Conservation (phyloP, 306 rosid species). For the Trifolium repens region DNA sequence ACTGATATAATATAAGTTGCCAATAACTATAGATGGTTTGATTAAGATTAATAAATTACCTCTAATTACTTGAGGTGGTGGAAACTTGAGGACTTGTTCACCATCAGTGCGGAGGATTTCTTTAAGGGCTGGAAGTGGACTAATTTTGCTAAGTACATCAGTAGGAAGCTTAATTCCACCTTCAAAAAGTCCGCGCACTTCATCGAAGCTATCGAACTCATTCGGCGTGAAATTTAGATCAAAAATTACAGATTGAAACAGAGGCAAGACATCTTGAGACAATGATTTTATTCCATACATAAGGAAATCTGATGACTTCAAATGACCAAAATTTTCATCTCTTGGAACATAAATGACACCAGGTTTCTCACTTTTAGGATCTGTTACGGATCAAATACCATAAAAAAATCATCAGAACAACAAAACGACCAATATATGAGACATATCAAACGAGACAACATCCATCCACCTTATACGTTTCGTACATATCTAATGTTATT, state of each 20-base stretch:
- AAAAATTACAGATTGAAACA: conserved; percentile 41
- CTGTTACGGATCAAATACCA: conserved; percentile 39
- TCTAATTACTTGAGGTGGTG: conserved; percentile 65
- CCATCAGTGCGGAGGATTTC: conserved; percentile 72
- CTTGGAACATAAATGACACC: conserved; percentile 63
- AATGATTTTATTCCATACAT: conserved; percentile 63
- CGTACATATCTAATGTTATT: no score
- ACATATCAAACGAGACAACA: no score
- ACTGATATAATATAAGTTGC: no score
- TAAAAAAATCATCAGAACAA: not conserved
- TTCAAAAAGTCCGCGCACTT: conserved; percentile 60
- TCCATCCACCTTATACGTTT: no score
- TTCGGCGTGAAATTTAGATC: conserved; percentile 37
- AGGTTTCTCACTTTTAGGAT: conserved; percentile 55
- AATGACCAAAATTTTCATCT: conserved; percentile 72
- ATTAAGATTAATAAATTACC: conserved; percentile 42
- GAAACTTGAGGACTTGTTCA: conserved; percentile 58
- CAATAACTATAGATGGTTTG: not conserved
- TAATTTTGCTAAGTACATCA: conserved; percentile 42
- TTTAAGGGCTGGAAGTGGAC: conserved; percentile 62
- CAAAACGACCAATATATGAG: not conserved
- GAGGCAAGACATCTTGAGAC: conserved; percentile 52
- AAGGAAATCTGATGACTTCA: conserved; percentile 69
- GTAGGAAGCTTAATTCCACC: conserved; percentile 63
- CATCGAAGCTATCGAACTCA: conserved; percentile 66